These are phyloP conservation scores for Hyaloscypha bicolor DNA, from an alignment of 495 filamentous ascomycete genomes.

Conservation along the genomic window DNA sequence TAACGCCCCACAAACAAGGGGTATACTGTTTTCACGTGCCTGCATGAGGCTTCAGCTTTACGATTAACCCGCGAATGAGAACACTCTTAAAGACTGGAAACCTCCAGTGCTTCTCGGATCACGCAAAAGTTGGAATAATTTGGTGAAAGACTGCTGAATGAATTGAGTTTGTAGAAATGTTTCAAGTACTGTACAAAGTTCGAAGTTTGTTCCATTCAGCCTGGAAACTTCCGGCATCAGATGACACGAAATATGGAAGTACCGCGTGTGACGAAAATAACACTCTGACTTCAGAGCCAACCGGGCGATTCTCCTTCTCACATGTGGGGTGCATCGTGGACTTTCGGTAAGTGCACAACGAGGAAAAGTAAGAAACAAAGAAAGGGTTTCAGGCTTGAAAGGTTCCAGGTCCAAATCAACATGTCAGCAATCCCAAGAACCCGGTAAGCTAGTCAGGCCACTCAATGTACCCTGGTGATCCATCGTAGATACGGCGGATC, in stretches of 20 bases:
- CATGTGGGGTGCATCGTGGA: background rate
- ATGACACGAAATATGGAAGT: background rate
- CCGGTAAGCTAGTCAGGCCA: constrained; percentile 3
- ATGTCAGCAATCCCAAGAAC: background rate
- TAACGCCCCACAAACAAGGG: background rate
- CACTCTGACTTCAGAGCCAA: background rate
- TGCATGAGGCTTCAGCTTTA: background rate
- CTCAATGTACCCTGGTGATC: background rate
- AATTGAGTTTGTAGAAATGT: constrained; percentile 4
- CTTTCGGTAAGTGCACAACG: background rate
- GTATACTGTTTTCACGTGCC: background rate
- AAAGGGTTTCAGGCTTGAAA: background rate
- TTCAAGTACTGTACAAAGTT: background rate
- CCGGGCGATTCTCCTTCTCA: background rate
- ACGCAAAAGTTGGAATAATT: background rate
- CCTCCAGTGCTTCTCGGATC: background rate
- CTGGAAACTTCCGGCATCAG: constrained; percentile 3
- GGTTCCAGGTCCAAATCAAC: background rate
- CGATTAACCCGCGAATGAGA: background rate
- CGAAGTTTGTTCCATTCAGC: background rate
- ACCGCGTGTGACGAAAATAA: background rate
- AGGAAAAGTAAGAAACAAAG: background rate
- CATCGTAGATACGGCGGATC: background rate
- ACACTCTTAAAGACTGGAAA: background rate
- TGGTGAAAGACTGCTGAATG: background rate